These are phyloP conservation scores for Salix caprea DNA, from an alignment of 345 rosid species.

Conservation along the genomic window DNA sequence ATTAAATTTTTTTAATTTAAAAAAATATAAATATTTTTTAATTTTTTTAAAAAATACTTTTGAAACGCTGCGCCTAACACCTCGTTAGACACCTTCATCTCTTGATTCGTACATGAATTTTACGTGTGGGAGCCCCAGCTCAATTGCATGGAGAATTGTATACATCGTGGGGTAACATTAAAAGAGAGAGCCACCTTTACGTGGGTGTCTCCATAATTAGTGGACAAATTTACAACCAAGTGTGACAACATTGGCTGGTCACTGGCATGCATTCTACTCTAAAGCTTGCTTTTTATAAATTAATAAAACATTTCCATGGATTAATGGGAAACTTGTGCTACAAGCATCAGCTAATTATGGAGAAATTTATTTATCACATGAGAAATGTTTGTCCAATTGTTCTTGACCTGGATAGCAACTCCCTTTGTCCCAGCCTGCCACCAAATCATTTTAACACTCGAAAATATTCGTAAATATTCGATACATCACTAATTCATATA, in stretches of 20 bases:
- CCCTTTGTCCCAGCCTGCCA: no score
- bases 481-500: no score
- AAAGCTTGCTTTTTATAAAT: not conserved
- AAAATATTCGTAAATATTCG: no score
- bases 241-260: not conserved
- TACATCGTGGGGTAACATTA: not conserved
- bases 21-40: no score
- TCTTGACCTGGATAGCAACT: no score
- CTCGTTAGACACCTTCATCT: no score
- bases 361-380: no score
- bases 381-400: no score
- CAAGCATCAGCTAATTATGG: not conserved
- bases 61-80: no score
- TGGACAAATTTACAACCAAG: not conserved
- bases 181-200: not conserved
- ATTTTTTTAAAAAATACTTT: no score
- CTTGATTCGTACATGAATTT: not conserved
- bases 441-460: no score
- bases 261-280: not conserved
- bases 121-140: not conserved
- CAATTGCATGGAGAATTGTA: not conserved
- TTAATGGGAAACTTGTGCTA: not conserved
- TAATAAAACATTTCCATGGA: not conserved
- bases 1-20: no score
- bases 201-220: constrained; percentile 14